These are phyloP conservation scores for Metrosideros polymorpha DNA, from an alignment of 441 rosid genomes.

Conservation along the genomic window DNA sequence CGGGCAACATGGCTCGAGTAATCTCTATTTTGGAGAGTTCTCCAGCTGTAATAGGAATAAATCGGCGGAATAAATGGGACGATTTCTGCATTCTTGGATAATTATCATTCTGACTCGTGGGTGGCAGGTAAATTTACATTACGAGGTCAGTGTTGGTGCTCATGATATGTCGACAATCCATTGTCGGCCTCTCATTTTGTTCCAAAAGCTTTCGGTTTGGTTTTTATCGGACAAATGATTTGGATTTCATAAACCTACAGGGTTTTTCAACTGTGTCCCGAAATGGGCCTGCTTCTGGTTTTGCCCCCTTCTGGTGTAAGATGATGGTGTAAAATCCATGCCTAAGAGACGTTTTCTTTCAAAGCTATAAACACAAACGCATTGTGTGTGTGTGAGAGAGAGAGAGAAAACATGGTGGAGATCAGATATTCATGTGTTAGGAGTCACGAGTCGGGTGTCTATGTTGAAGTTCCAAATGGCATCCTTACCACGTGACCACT, in stretches of 20 bases:
- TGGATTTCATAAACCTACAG: not conserved
- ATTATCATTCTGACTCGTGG: not conserved
- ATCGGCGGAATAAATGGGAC: not conserved
- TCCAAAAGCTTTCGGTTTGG: not conserved
- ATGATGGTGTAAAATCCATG: not conserved
- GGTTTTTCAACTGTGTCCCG: not conserved
- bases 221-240: not conserved
- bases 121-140: not conserved
- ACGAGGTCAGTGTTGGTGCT: not conserved
- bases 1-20: not conserved
- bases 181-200: not conserved
- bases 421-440: not conserved
- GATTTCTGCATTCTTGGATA: not conserved
- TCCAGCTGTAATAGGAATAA: not conserved
- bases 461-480: not conserved
- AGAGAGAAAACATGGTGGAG: not conserved
- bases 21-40: not conserved
- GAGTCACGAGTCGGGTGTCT: not conserved
- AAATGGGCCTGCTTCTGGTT: not conserved
- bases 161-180: not conserved
- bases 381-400: no score
- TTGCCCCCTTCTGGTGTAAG: not conserved
- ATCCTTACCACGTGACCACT: not conserved
- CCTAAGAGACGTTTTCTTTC: not conserved
- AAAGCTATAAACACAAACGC: not conserved